These are phyloP conservation scores for Phytophthora fragariae DNA, from an alignment of 352 stramenopile species.

Conservation along the genomic window DNA sequence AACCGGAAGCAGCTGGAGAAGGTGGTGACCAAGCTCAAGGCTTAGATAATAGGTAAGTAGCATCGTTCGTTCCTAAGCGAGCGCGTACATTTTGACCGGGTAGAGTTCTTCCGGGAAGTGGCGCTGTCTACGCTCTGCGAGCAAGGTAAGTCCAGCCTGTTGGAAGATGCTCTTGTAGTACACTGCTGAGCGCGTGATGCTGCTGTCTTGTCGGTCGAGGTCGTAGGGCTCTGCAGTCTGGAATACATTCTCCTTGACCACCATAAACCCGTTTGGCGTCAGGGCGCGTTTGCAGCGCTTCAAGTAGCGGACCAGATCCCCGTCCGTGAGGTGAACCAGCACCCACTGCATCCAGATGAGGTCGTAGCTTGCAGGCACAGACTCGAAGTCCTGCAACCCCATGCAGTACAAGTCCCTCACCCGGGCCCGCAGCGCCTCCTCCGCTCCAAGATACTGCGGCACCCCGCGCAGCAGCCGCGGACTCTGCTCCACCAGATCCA, in stretches of 20 bases:
- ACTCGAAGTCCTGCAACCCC: constrained; percentile 93
- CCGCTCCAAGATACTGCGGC: constrained; percentile 87
- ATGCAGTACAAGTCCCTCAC: constrained; percentile 90
- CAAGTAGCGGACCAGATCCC: constrained; percentile 94
- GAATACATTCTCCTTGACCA: constrained; percentile 94
- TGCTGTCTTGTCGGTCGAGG: constrained; percentile 94
- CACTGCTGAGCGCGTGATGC: constrained; percentile 88
- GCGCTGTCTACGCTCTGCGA: constrained; percentile 84
- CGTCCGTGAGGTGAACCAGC: constrained; percentile 95
- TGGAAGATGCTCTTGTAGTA: constrained; percentile 95
- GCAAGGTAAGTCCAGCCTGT: constrained; percentile 89
- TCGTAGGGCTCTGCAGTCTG: constrained; percentile 83
- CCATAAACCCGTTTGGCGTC: constrained; percentile 63
- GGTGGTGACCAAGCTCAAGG: constrained; percentile 16
- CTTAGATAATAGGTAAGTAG: constrained; percentile 8
- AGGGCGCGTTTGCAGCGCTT: constrained; percentile 85
- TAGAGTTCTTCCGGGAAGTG: constrained; percentile 96
- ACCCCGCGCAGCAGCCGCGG: constrained; percentile 89
- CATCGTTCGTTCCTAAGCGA: too few relatives aligned
- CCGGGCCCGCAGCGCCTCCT: constrained; percentile 39
- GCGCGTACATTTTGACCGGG: constrained; percentile 95
- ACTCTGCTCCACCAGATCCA: constrained; percentile 96
- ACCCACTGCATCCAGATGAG: constrained; percentile 99
- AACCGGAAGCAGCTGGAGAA: constrained; percentile 40
- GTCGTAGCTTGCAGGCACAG: constrained; percentile 83